Evolutionary conservation across 192 early-diverging fungal genomes (phyloP), one percentile per base, ranked within the genome.

Genomic region (Coemansia sp.): DNA sequence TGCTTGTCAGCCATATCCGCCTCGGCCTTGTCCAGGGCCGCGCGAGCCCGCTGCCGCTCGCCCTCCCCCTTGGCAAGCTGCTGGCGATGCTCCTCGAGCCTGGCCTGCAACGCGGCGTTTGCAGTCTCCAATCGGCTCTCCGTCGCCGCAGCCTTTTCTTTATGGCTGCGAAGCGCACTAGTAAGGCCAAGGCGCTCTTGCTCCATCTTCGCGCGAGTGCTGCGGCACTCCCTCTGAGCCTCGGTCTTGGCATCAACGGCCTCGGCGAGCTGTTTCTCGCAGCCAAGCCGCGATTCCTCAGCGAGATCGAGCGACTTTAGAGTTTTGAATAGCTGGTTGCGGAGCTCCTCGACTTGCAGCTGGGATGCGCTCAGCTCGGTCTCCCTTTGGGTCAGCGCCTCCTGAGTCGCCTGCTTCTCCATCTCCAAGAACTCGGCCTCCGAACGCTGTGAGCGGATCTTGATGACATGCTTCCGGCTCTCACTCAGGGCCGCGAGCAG

Each of bases 341-440:
- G 66, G 3, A 75, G 38, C 16, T 75, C 66, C 14, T 76, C 76
- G 0, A 70, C 69, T 58, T 78, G 76, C 58, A 62, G 69, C 68
- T 69, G 53, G 5, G 57, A 33, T 9, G 55, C 66, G 6, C 61
- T 68, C 33, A 83, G 64, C 65, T 79, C 60, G 23, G 76, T 68
- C 53, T 79, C 72, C 55, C 68, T 76, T 33, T 78, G 62, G 11
- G 65, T 55, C 13, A 77, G 70, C 33, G 82, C 72, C 56, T 76
- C 70, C 9, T 62, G 59, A 16, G 58, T 62, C 3, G 82, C 62
- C 28, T 79, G 75, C 38, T 79, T 56, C 66, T 83, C 82, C 82
- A 76, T 42, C 34, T 83, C 82, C 13, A 83, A 50, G 39, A 79
- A 76, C 62, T 72, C 75, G 4, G 82, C 76, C 43, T 83, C 80